phyloP scores from a whole-genome alignment of 1,139 yeast species.

The Suhomyces coccinellae region DNA sequence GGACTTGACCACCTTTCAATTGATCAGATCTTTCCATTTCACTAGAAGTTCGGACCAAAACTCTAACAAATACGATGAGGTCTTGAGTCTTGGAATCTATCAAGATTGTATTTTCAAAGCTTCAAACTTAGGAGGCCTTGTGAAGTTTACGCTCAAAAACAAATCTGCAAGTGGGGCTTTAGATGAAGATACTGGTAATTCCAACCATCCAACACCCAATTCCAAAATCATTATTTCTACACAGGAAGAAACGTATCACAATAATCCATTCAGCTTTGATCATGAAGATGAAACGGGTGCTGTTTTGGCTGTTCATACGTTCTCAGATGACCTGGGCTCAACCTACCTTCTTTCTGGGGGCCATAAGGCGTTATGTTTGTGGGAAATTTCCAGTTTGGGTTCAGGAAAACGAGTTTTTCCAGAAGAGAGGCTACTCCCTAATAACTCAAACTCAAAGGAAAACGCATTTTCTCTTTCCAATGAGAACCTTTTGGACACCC shows the following conservation, averaged over 20 bases:
- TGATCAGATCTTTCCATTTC: constrained; percentile 58
- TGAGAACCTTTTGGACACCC: constrained; percentile 62
- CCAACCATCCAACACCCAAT: constrained; percentile 7
- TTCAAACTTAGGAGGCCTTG: constrained; percentile 52
- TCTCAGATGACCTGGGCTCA: constrained; percentile 20
- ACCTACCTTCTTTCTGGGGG: constrained; percentile 44
- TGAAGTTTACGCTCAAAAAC: constrained; percentile 49
- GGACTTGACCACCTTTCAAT: constrained; percentile 80
- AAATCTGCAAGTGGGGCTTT: constrained; percentile 6
- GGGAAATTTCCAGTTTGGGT: constrained; percentile 35
- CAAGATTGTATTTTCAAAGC: constrained; percentile 57
- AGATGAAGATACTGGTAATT: constrained; percentile 14
- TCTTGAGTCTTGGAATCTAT: constrained; percentile 46
- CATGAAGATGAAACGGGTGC: constrained; percentile 20
- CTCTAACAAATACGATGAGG: constrained; percentile 26
- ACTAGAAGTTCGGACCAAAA: constrained; percentile 17
- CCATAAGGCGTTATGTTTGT: constrained; percentile 33
- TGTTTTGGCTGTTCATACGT: constrained; percentile 33
- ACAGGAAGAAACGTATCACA: constrained; percentile 20
- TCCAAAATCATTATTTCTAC: constrained; percentile 16
- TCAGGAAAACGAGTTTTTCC: background rate
- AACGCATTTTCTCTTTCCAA: constrained; percentile 48
- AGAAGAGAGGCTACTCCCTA: background rate
- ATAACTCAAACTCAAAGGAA: constrained; percentile 8
- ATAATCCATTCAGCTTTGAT: constrained; percentile 11